Evolutionary conservation across 305 asterid species (phyloP).

Genomic region (Fraxinus angustifolia): DNA sequence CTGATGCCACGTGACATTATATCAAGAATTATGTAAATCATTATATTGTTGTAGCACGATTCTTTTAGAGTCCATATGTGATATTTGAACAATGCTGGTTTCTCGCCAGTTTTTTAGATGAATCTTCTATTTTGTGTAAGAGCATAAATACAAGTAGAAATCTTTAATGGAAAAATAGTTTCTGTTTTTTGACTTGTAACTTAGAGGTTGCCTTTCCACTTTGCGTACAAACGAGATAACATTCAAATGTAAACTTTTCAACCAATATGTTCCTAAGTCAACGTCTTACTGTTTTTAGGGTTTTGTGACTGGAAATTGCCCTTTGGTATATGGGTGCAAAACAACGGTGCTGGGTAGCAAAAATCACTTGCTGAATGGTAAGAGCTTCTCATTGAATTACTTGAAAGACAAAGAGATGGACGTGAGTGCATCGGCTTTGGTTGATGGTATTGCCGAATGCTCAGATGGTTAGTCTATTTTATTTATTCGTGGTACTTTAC

Average conservation of each 20-base stretch:
- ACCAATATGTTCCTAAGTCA: constrained; percentile 3
- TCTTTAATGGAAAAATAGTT: neutral
- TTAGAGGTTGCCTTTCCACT: neutral
- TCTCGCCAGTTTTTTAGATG: neutral
- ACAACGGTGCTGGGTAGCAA: constrained; percentile 24
- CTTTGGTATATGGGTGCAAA: constrained; percentile 36
- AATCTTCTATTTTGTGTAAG: neutral
- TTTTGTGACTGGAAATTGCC: constrained; percentile 26
- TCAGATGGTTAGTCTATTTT: constrained; percentile 35
- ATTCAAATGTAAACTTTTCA: neutral
- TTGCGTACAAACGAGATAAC: neutral
- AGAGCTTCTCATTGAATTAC: constrained; percentile 43
- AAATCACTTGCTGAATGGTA: constrained; percentile 22
- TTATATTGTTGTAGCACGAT: neutral
- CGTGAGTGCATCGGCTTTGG: constrained; percentile 46
- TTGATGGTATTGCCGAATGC: constrained; percentile 40
- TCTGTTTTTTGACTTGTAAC: neutral
- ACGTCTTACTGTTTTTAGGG: constrained; percentile 35
- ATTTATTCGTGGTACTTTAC: neutral
- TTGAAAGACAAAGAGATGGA: constrained; percentile 56
- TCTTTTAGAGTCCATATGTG: neutral
- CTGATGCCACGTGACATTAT: neutral
- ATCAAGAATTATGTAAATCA: neutral
- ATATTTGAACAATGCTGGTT: neutral
- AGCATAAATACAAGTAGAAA: neutral